Base-by-base conservation (phyloP, 1,284 basidiomycete genomes). In the Exsudoporus floridanus region DNA sequence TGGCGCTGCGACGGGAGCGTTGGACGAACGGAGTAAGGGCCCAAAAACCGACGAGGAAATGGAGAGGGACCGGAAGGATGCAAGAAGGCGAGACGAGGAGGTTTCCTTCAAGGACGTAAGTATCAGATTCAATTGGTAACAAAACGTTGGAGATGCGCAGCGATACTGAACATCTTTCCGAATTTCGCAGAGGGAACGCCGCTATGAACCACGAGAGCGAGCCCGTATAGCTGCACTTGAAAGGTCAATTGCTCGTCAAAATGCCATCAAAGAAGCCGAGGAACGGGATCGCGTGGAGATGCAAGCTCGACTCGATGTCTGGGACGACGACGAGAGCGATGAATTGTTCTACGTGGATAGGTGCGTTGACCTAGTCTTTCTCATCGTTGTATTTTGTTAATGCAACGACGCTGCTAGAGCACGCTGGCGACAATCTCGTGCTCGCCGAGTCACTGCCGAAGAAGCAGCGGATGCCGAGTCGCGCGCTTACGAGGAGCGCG, bases 271-370 rank as follows among this genome's bases (percentile, higher is more conserved):
- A 38, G 90, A 92, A 50, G 81, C 83, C 5, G 88, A 94, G 63
- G 85, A 88, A 30, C 80, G 85, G 6, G 90, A 89, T 61, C 76
- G 81, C 14, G 64, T 82, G 14, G 84, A 88, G 64, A 87, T 91
- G 77, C 79, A 81, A 31, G 77, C 84, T 25, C 78, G 88, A 5
- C 73, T 94, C 23, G 86, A 88, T 54, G 72, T 86, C 2, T 95
- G 90, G 90, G 92, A 96, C 62, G 93, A 96, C 62, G 93, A 95
- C 56, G 90, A 93, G 65, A 88, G 88, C 58, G 89, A 90, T 56
- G 92, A 94, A 59, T 64, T 84, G 25, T 95, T 92, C 72, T 94
- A 93, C 63, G 79, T 86, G 36, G 93, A 96, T 63, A 81, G 92
- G 86, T 90, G 58, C 56, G 74, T 62, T 12, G 13, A 38, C 28